Percentiles rank a stretch among this genome's conserved stretches.
These are phyloP conservation scores for Acanthamoeba healyi DNA, from an alignment of 208 protist species.

Conservation along the genomic window DNA sequence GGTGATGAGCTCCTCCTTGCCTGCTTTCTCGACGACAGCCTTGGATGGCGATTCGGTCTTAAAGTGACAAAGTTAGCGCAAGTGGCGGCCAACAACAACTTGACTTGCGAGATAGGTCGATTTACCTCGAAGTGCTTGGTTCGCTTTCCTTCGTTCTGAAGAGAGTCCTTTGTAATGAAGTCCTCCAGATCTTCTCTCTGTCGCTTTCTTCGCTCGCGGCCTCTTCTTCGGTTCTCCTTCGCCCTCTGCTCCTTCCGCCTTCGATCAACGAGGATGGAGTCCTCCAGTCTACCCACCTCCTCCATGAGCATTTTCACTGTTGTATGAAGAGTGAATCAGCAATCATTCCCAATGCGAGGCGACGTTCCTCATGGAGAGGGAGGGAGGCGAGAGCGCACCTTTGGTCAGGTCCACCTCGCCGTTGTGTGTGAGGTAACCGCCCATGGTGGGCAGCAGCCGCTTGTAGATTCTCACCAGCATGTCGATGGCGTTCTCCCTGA, in stretches of 20 bases:
- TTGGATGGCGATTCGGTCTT: neutral
- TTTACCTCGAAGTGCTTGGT: neutral
- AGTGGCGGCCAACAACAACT: no score
- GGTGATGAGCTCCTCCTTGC: neutral
- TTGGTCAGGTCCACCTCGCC: conserved; percentile 82
- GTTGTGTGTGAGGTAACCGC: conserved; percentile 90
- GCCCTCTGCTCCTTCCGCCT: neutral
- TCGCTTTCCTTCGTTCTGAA: neutral
- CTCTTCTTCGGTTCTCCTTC: conserved; percentile 69
- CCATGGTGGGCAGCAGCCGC: conserved; percentile 88
- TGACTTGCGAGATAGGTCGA: no score
- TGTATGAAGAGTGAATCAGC: neutral
- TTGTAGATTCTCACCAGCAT: conserved; percentile 93
- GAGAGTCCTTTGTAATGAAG: conserved; percentile 44
- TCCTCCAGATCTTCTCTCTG: conserved; percentile 57
- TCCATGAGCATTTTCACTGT: conserved; percentile 29
- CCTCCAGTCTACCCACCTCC: conserved; percentile 82
- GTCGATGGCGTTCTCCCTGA: conserved; percentile 95
- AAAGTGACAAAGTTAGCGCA: neutral
- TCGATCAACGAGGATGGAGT: conserved; percentile 84
- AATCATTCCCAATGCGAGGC: no score
- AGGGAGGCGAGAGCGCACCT: neutral
- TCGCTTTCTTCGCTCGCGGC: conserved; percentile 60
- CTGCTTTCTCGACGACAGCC: neutral
- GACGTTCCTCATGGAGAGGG: neutral